These are phyloP conservation scores for Oryza meyeriana DNA, from an alignment of 176 grass and related monocot genomes.

Conservation along the genomic window DNA sequence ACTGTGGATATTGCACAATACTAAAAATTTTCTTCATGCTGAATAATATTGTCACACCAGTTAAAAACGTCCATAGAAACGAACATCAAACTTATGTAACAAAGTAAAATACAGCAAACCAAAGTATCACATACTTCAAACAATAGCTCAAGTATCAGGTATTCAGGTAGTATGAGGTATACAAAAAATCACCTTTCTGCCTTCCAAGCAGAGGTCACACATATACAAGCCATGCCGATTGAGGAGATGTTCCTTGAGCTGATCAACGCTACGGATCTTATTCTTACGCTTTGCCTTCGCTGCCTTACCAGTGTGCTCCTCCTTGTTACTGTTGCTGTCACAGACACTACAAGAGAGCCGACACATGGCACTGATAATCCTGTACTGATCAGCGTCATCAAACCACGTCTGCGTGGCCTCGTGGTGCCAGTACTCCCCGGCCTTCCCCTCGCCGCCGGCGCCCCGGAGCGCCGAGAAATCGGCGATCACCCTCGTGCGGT, in stretches of 20 bases:
- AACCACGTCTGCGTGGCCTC: constrained; percentile 62
- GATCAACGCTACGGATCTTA: constrained; percentile 59
- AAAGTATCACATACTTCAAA: not conserved
- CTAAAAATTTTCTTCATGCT: not conserved
- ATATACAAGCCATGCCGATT: constrained; percentile 62
- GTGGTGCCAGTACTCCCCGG: constrained; percentile 68
- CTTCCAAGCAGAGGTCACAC: constrained; percentile 75
- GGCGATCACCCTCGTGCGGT: constrained; percentile 54
- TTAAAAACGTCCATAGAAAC: not conserved
- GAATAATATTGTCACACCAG: not conserved
- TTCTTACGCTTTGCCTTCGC: constrained; percentile 44
- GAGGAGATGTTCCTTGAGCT: constrained; percentile 67
- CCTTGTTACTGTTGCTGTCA: constrained; percentile 35
- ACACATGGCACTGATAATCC: constrained; percentile 63
- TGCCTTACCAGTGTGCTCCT: constrained; percentile 28
- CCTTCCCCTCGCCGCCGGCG: constrained; percentile 41
- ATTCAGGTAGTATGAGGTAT: not conserved
- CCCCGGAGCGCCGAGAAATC: constrained; percentile 53
- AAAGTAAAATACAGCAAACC: not conserved
- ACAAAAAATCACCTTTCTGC: constrained; percentile 52
- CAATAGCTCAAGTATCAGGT: not conserved
- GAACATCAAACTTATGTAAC: not conserved
- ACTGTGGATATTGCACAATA: too few relatives aligned
- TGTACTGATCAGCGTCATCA: constrained; percentile 68
- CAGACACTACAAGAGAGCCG: constrained; percentile 68